These are phyloP conservation scores for Fusarium sp. DNA, from an alignment of 2,329 filamentous ascomycete species.

Conservation along the genomic window DNA sequence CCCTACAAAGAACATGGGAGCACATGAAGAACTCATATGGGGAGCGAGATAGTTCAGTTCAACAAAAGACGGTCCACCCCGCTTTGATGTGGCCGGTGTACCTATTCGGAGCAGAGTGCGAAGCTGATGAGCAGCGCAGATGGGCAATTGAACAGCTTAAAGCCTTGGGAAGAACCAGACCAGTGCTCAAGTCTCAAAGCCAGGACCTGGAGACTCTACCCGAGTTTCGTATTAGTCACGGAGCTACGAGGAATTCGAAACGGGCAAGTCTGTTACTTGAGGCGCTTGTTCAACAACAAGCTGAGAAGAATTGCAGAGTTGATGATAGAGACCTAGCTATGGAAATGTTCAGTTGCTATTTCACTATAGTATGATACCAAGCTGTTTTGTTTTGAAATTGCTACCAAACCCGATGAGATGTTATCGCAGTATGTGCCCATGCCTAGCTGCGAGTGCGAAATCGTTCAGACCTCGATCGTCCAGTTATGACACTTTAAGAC, in stretches of 20 bases:
- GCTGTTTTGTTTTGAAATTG: too few species aligned
- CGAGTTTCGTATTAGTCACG: constrained; percentile 1
- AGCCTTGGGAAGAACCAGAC: neutral
- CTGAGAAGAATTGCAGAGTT: neutral
- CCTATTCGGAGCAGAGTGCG: neutral
- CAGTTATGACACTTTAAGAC: too few species aligned
- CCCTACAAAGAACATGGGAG: neutral
- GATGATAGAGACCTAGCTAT: constrained; percentile 6
- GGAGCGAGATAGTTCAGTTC: neutral
- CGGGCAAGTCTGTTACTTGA: neutral
- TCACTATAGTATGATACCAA: neutral
- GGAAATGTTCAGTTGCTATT: constrained; percentile 14
- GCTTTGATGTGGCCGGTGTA: neutral
- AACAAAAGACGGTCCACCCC: neutral
- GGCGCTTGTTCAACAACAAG: neutral
- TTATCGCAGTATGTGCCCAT: too few species aligned
- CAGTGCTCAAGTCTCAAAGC: neutral
- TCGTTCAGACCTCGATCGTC: too few species aligned
- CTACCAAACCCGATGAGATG: too few species aligned
- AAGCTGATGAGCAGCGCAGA: rapidly evolving
- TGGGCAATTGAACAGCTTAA: neutral
- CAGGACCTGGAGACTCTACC: neutral
- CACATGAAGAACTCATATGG: constrained; percentile 8
- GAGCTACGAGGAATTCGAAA: constrained; percentile 5
- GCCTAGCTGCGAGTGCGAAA: too few species aligned